phyloP scores from a whole-genome alignment of 2,329 filamentous ascomycete species.

The Botrytis sinoallii region DNA sequence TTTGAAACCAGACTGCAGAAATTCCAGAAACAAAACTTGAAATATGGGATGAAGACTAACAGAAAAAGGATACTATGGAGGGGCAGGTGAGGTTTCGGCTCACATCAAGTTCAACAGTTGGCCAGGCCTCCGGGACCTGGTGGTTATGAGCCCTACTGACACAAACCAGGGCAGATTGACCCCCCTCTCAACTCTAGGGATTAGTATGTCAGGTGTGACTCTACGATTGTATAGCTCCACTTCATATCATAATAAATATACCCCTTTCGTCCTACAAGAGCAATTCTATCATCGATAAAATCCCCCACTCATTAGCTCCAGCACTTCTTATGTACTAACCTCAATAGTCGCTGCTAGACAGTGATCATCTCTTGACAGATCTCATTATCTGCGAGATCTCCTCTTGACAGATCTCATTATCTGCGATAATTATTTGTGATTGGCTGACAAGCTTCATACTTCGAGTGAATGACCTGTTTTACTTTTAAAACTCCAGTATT shows the following conservation, averaged over 20 bases:
- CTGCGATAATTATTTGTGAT: neutral
- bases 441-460: neutral
- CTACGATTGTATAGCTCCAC: neutral
- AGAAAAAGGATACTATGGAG: neutral
- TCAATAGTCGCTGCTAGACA: neutral
- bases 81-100: neutral
- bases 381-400: neutral
- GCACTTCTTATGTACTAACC: neutral
- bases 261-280: neutral
- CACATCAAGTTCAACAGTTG: neutral
- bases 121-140: neutral
- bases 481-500: neutral
- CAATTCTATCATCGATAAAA: neutral
- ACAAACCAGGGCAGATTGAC: neutral
- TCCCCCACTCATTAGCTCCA: neutral
- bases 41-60: neutral
- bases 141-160: neutral
- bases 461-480: neutral
- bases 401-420: neutral
- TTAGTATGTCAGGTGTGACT: neutral
- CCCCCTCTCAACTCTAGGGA: neutral
- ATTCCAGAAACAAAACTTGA: accelerated
- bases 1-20: neutral
- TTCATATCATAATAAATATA: neutral
- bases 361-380: neutral